Conservation (phyloP, 2,329 filamentous ascomycete species). For the Epichloe bromicola region DNA sequence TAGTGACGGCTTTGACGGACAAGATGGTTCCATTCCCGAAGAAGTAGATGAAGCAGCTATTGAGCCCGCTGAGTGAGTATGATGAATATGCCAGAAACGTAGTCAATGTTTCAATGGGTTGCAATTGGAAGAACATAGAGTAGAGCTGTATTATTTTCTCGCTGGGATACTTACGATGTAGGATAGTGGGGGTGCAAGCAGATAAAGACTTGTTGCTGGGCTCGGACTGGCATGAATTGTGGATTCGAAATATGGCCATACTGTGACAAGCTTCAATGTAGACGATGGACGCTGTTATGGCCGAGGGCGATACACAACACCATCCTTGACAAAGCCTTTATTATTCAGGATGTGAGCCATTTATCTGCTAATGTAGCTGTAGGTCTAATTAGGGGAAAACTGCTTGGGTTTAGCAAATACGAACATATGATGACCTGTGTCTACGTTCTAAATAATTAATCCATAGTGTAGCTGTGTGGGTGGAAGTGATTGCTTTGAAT, state of each 20-base stretch:
- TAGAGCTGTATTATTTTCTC: conserved; percentile 3
- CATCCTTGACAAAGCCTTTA: background rate
- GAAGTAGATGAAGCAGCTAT: conserved; percentile 36
- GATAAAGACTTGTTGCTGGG: background rate
- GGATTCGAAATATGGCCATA: background rate
- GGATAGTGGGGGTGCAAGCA: background rate
- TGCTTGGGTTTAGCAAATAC: background rate
- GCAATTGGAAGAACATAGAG: conserved; percentile 2
- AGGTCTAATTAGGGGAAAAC: background rate
- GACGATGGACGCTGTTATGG: background rate
- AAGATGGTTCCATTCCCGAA: conserved; percentile 33
- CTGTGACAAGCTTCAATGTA: background rate
- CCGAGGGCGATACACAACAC: background rate
- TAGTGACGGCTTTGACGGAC: conserved; percentile 33
- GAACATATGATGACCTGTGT: no score
- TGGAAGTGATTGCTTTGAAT: background rate
- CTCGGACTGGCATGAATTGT: background rate
- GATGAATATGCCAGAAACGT: conserved; percentile 1
- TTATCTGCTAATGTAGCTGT: conserved; percentile 2
- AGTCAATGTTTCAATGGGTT: conserved; percentile 1
- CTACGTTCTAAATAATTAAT: no score
- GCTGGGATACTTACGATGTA: background rate
- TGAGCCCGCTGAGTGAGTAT: conserved; percentile 4
- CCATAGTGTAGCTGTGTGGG: no score
- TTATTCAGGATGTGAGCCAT: background rate